phyloP scores from a whole-genome alignment of 2,329 filamentous ascomycete species.

The Diaporthe longicolla region DNA sequence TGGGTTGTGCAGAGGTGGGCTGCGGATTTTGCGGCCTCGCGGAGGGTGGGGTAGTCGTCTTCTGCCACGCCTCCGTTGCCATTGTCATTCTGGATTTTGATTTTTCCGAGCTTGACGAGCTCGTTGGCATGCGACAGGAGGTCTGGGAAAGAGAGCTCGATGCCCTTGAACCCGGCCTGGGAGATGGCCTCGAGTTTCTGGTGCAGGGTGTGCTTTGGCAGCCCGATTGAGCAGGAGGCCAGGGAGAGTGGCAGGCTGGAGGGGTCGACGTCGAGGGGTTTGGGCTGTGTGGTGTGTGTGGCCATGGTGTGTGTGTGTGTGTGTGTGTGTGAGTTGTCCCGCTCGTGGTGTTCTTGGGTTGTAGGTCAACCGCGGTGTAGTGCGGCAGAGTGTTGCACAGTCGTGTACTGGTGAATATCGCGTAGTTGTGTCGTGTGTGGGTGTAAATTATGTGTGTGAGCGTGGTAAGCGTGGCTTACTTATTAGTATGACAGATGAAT shows the following conservation, averaged over 20 bases:
- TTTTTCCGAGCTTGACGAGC: constrained; percentile 54
- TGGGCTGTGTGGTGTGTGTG: not conserved
- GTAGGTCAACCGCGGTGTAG: not conserved
- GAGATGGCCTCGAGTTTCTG: constrained; percentile 74
- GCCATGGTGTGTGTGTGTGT: not conserved
- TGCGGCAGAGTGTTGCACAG: not conserved
- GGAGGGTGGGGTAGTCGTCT: constrained; percentile 72
- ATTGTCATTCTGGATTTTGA: not conserved
- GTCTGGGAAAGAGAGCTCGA: constrained; percentile 83
- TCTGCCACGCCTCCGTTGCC: constrained; percentile 59
- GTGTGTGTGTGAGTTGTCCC: not conserved
- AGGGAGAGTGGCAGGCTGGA: constrained; percentile 62
- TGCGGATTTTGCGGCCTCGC: constrained; percentile 67
- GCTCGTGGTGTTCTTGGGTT: not conserved
- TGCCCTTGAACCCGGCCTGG: constrained; percentile 75
- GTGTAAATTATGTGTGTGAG: too few relatives aligned
- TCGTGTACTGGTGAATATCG: not conserved
- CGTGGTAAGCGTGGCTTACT: not conserved
- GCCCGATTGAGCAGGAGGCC: constrained; percentile 67
- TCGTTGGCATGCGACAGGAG: constrained; percentile 72
- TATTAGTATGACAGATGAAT: too few relatives aligned
- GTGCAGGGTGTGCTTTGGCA: constrained; percentile 63
- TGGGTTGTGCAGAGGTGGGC: constrained; percentile 67
- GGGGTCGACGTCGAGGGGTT: constrained; percentile 25
- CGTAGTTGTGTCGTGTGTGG: too few relatives aligned